Base-by-base conservation (phyloP, 2,329 filamentous ascomycete species). In the Arthrinium puccinioides region DNA sequence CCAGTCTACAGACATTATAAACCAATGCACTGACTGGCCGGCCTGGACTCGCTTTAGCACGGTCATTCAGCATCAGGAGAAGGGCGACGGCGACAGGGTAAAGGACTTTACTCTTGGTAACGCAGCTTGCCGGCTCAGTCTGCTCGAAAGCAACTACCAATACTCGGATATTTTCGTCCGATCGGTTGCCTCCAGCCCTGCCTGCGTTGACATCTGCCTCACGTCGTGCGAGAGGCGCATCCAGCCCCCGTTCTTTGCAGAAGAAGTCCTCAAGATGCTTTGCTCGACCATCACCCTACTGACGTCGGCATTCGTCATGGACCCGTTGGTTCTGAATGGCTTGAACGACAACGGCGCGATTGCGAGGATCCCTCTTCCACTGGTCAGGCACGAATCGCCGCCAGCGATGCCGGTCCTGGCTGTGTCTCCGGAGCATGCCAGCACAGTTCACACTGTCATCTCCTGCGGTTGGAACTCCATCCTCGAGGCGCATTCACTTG, bases 41-140 rank as follows among this genome's bases (percentile, higher is more conserved):
- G 60, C 65, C 20, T 75, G 71, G 62, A 70, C 67, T 4, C 66
- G 63, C 1, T 72, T 76, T 52, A 72, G 71, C 54, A 72, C 69
- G 4, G 55, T 76, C 3, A 65, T 79, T 3, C 67, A 75, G 33
- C 72, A 78, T 42, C 62, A 68, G 26, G 57, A 60, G 14, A 14
- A 10, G 9, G 60, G 64, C 30, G 62, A 62, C 5, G 56, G 60
- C 6, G 59, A 58, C 4, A 63, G 62, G 7, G 49, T 54, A 9
- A 55, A 57, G 25, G 50, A 54, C 11, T 66, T 73, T 47, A 63
- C 64, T 41, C 61, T 74, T 3, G 68, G 65, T 3, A 54, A 60
- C 13, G 62, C 66, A 3, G 56, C 59, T 0, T 74, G 71, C 50
- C 66, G 61, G 14, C 62, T 73, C 28, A 57, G 51, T 24, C 43